These are phyloP conservation scores for Seminavis robusta DNA, from an alignment of 108 stramenopile genomes.

Conservation along the genomic window DNA sequence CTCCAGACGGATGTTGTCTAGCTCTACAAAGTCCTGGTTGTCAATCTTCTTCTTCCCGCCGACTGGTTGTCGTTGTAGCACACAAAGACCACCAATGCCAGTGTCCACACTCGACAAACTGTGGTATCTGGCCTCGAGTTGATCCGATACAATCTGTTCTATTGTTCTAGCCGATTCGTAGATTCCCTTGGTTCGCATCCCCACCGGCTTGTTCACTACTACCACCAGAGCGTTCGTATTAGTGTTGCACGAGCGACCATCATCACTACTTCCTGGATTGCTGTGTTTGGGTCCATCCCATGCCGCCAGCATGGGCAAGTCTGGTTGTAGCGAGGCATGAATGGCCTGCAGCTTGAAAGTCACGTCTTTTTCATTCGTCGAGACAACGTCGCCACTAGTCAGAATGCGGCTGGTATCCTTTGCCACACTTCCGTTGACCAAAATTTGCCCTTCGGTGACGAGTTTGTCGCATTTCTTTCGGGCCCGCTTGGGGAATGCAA, in stretches of 20 bases:
- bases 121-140: conserved; percentile 16
- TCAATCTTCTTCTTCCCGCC: no score
- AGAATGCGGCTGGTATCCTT: conserved; percentile 53
- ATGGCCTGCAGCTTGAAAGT: no score
- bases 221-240: no score
- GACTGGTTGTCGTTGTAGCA: not conserved
- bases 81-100: conserved; percentile 53
- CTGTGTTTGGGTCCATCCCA: no score
- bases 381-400: not conserved
- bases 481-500: conserved; percentile 34
- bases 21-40: no score
- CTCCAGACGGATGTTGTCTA: conserved; percentile 1
- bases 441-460: conserved; percentile 33
- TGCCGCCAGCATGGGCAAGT: no score
- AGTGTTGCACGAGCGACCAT: no score
- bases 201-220: conserved; percentile 51
- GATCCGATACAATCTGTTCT: conserved; percentile 16
- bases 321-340: no score
- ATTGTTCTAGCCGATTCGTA: conserved; percentile 20
- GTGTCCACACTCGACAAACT: conserved; percentile 50
- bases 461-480: conserved; percentile 38
- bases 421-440: conserved; percentile 39
- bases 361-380: conserved; percentile 12
- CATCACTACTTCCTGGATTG: no score
- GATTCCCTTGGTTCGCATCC: conserved; percentile 38